Base-by-base conservation (phyloP, 1,139 yeast species). In the Pichia cactophila region DNA sequence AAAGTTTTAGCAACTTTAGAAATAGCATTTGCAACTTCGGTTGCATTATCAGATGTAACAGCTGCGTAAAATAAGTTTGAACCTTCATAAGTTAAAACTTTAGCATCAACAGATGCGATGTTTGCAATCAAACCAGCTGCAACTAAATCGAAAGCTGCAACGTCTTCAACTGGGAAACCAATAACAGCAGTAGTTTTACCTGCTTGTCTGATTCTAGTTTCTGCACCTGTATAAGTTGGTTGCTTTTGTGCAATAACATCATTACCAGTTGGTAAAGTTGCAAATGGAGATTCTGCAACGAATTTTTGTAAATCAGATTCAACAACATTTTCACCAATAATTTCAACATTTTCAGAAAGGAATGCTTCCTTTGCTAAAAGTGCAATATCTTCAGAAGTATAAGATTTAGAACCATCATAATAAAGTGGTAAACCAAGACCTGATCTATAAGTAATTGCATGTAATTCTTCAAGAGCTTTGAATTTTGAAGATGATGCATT, bases 401-500 rank as follows among this genome's bases (percentile, higher is more conserved):
- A 69, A 20, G 61, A 49, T 54, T 64, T 61, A 41, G 60, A 48
- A 50, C 88, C 86, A 68, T 86, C 86, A 65, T 80, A 87, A 66
- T 77, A 77, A 61, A 88, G 75, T 58, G 96, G 84, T 71, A 83
- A 81, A 62, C 97, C 97, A 64, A 87, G 81, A 49, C 96, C 97
- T 57, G 72, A 76, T 77, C 94, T 86, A 81, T 86, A 92, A 45
- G 96, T 80, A 52, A 82, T 73, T 61, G 80, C 80, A 72, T 87
- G 94, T 65, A 90, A 80, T 59, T 82, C 78, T 70, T 89, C 97
- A 54, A 82, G 68, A 44, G 94, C 95, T 56, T 74, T 71, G 67
- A 74, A 78, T 53, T 70, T 69, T 53, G 88, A 76, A 61, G 74
- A 68, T 28, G 74, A 61, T 51, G 69, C 64, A 45, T 86, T 83